Percentiles rank a stretch among this genome's conserved stretches.
phyloP scores from a whole-genome alignment of 2,329 filamentous ascomycete genomes.

The Xylariaceae sp. region DNA sequence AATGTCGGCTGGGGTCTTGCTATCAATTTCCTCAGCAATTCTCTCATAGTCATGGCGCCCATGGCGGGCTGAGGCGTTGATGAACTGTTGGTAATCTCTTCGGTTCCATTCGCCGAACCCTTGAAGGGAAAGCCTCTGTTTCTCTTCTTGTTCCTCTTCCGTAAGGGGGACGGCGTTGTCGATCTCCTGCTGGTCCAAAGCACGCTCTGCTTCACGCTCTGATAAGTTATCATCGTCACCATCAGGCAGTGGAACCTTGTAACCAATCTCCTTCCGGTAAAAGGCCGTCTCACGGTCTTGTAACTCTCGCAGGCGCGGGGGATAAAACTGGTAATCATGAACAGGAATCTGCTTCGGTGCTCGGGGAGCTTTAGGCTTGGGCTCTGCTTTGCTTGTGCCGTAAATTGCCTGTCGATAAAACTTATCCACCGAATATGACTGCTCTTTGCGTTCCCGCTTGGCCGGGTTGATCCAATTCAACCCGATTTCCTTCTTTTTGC shows the following conservation, averaged over 20 bases:
- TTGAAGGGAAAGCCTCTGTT: slow-evolving; percentile 71
- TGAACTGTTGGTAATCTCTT: slow-evolving; percentile 95
- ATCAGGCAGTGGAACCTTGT: slow-evolving; percentile 86
- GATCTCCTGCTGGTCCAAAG: slow-evolving; percentile 84
- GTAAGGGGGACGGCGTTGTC: slow-evolving; percentile 85
- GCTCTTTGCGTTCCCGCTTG: slow-evolving; percentile 96
- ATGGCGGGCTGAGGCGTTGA: slow-evolving; percentile 91
- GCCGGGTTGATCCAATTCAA: slow-evolving; percentile 97
- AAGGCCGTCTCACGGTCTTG: slow-evolving; percentile 95
- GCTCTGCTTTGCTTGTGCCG: slow-evolving; percentile 66
- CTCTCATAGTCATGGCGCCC: slow-evolving; percentile 78
- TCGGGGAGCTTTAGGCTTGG: slow-evolving; percentile 91
- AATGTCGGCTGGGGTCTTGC: slow-evolving; percentile 79
- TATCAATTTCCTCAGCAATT: slow-evolving; percentile 86
- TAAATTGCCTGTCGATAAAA: slow-evolving; percentile 92
- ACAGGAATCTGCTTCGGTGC: slow-evolving; percentile 88
- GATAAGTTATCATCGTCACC: slow-evolving; percentile 82
- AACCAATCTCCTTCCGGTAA: slow-evolving; percentile 92
- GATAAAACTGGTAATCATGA: slow-evolving; percentile 98
- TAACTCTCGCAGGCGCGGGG: slow-evolving; percentile 72
- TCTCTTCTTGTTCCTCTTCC: slow-evolving; percentile 83
- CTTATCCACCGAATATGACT: slow-evolving; percentile 97
- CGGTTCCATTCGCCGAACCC: slow-evolving; percentile 96
- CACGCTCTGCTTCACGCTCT: slow-evolving; percentile 80
- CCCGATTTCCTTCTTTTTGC: slow-evolving; percentile 84